Base-by-base conservation (phyloP, 2,329 filamentous ascomycete genomes). In the Fusarium sp. region DNA sequence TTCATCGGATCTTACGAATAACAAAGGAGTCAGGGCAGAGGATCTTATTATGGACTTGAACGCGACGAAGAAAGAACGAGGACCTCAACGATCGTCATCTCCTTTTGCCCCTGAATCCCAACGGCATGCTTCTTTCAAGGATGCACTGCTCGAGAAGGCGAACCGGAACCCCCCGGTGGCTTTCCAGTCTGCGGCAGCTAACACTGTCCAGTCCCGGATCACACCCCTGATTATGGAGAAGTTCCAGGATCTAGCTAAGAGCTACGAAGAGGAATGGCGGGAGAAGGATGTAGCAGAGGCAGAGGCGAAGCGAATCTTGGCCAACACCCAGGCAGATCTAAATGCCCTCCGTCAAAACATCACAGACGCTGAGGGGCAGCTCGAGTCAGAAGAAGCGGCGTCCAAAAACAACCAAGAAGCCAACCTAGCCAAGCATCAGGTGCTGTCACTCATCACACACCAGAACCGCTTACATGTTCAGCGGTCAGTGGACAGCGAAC, bases 11-110 rank as follows among this genome's bases (percentile, higher is more conserved):
- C 92, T 98, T 61, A 87, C 90, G 26, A 99, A 98, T 80, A 87
- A 90, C 60, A 90, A 94, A 64, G 94, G 95, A 35, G 88, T 97
- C 71, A 93, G 94, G 2, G 95, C 95, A 17, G 94, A 97, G 77
- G 92, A 96, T 73, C 86, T 98, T 59, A 94, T 98, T 76, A 91
- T 93, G 79, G 88, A 91, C 68, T 82, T 92, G 42, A 96, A 97
- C 69, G 91, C 90, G 2, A 88, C 87, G 3, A 87, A 90, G 82
- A 90, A 92, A 70, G 89, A 92, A 57, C 89, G 92, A 61, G 87
- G 88, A 11, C 91, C 91, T 18, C 90, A 94, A 69, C 87, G 93
- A 12, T 97, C 95, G 1, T 97, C 95, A 0, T 95, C 85, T 65
- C 92, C 87, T 39, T 94, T 87, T 85, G 90, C 87, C 75, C 89